These are phyloP conservation scores for Kwoniella shivajii DNA, from an alignment of 1,284 basidiomycete species.

Conservation along the genomic window DNA sequence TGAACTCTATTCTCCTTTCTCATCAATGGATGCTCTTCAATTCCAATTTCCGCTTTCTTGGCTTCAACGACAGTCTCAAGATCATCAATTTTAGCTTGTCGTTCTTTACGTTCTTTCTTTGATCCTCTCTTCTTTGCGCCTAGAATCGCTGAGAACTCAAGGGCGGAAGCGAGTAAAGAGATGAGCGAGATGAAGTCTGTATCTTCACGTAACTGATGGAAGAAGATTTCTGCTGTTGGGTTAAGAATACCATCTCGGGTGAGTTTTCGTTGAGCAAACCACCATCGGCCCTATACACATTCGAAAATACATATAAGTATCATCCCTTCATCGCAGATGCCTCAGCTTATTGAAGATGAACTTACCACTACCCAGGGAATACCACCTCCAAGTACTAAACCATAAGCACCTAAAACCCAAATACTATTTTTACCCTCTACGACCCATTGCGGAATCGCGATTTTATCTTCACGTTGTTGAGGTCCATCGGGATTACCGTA, in stretches of 20 bases:
- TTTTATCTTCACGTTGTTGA: slow-evolving; percentile 92
- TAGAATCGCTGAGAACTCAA: slow-evolving; percentile 60
- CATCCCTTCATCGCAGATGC: background rate
- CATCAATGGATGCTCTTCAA: slow-evolving; percentile 40
- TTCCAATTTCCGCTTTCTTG: slow-evolving; percentile 55
- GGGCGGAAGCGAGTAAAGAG: slow-evolving; percentile 71
- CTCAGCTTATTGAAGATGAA: background rate
- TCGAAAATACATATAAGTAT: background rate
- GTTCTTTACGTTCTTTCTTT: slow-evolving; percentile 54
- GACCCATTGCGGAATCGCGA: slow-evolving; percentile 93
- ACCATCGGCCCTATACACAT: slow-evolving; percentile 82
- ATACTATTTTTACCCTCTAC: slow-evolving; percentile 89
- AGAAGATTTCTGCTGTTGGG: slow-evolving; percentile 82
- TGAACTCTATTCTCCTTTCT: slow-evolving; percentile 33
- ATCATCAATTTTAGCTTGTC: slow-evolving; percentile 58
- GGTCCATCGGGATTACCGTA: slow-evolving; percentile 97
- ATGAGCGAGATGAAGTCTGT: slow-evolving; percentile 75
- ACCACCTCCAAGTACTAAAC: slow-evolving; percentile 78
- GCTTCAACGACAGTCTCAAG: slow-evolving; percentile 64
- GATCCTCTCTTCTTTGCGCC: slow-evolving; percentile 34
- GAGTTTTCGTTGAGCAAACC: slow-evolving; percentile 88
- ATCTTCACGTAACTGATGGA: slow-evolving; percentile 81
- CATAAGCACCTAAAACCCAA: slow-evolving; percentile 88
- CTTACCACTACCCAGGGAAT: slow-evolving; percentile 83
- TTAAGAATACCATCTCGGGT: slow-evolving; percentile 93